phyloP scores from a whole-genome alignment of 2,329 filamentous ascomycete genomes.

The Sporothrix sp. region DNA sequence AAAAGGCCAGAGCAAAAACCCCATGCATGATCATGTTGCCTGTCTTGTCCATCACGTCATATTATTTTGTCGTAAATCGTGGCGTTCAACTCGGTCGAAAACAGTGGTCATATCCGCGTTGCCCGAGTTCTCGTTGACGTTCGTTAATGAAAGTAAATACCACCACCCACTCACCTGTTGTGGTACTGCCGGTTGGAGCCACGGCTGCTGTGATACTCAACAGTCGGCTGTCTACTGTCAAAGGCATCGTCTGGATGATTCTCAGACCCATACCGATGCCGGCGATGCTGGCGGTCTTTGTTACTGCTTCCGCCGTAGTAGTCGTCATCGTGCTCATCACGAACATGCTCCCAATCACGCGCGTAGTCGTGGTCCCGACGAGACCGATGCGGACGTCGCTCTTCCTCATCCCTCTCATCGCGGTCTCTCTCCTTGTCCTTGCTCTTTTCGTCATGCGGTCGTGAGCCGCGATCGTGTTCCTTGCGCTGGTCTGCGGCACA shows the following conservation, averaged over 20 bases:
- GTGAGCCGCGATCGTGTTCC: conserved; percentile 24
- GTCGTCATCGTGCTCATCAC: conserved; percentile 20
- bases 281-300: conserved; percentile 12
- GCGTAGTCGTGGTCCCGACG: conserved; percentile 9
- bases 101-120: neutral
- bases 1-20: neutral
- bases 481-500: conserved; percentile 27
- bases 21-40: no score
- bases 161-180: no score
- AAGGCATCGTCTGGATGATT: neutral
- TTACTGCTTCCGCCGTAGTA: conserved; percentile 18
- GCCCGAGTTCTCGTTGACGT: no score
- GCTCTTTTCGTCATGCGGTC: neutral
- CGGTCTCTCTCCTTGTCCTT: conserved; percentile 4
- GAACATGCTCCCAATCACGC: conserved; percentile 20
- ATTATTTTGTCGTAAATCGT: neutral
- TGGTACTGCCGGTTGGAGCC: conserved; percentile 11
- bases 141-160: no score
- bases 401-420: conserved; percentile 4
- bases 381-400: conserved; percentile 2
- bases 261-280: conserved; percentile 12
- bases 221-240: neutral
- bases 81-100: no score
- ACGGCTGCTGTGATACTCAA: conserved; percentile 15
- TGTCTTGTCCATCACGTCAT: neutral